A percentile compares a stretch with the other conserved stretches of the same genome.
phyloP scores from a whole-genome alignment of 75 land plant species.

The Picea glauca region DNA sequence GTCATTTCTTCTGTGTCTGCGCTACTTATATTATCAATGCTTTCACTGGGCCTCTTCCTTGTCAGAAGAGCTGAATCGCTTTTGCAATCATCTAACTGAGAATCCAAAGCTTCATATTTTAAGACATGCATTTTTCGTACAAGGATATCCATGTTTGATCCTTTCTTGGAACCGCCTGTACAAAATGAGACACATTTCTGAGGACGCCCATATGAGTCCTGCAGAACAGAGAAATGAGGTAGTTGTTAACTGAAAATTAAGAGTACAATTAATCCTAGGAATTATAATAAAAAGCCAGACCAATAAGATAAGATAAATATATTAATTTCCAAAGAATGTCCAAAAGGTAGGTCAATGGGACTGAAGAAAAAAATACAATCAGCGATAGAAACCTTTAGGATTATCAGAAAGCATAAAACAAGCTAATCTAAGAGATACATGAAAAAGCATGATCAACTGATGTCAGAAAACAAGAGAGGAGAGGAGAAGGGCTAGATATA shows the following conservation, averaged over 20 bases:
- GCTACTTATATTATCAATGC: not conserved
- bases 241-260: not conserved
- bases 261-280: not conserved
- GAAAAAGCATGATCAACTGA: too few species aligned
- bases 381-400: too few species aligned
- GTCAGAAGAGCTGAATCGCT: not conserved
- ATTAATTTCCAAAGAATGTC: not conserved
- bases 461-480: too few species aligned
- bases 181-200: constrained; percentile 30
- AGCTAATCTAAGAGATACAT: too few species aligned
- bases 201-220: constrained; percentile 40
- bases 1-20: not conserved
- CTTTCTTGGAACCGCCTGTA: constrained; percentile 11
- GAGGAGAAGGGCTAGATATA: too few species aligned
- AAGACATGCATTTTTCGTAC: constrained; percentile 27
- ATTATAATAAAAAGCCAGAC: not conserved
- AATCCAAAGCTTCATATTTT: not conserved
- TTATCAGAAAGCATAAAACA: too few species aligned
- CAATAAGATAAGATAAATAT: not conserved
- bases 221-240: not conserved
- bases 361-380: not conserved
- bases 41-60: constrained; percentile 21
- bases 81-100: not conserved
- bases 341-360: not conserved
- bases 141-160: constrained; percentile 12